A percentile compares a stretch with the other conserved stretches of the same genome.
phyloP scores from a whole-genome alignment of 2,329 filamentous ascomycete genomes.

The Conoideocrella luteorostrata region DNA sequence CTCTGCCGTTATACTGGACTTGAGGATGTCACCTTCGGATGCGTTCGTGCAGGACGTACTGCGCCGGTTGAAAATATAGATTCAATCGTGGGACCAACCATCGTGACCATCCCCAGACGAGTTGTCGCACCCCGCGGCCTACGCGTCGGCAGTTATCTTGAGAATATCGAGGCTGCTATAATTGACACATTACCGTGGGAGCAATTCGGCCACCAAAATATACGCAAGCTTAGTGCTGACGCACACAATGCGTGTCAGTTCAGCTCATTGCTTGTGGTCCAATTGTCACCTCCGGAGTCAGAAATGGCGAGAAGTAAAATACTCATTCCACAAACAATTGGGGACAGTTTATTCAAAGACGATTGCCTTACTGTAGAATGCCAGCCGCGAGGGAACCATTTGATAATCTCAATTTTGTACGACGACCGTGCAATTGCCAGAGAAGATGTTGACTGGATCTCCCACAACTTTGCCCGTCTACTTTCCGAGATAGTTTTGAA shows the following conservation, averaged over 20 bases:
- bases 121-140: constrained; percentile 10
- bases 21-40: constrained; percentile 20
- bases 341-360: not conserved
- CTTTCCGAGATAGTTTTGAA: too few species aligned
- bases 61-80: constrained; percentile 19
- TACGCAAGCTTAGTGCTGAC: constrained; percentile 11
- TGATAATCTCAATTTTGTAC: too few species aligned
- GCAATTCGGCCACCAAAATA: constrained; percentile 16
- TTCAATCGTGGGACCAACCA: constrained; percentile 21
- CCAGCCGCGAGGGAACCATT: not conserved
- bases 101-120: constrained; percentile 24
- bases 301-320: not conserved
- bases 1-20: constrained; percentile 14
- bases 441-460: too few species aligned
- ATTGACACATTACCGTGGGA: constrained; percentile 10
- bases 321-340: not conserved
- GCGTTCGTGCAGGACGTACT: constrained; percentile 21
- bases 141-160: constrained; percentile 13
- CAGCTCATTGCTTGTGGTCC: constrained; percentile 21
- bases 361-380: not conserved
- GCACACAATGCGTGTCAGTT: constrained; percentile 18
- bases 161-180: constrained; percentile 8
- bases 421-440: too few species aligned
- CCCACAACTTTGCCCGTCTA: too few species aligned
- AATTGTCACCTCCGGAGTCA: constrained; percentile 7